Conservation (phyloP, 2,329 filamentous ascomycete species). For the Colletotrichum echinochloae region DNA sequence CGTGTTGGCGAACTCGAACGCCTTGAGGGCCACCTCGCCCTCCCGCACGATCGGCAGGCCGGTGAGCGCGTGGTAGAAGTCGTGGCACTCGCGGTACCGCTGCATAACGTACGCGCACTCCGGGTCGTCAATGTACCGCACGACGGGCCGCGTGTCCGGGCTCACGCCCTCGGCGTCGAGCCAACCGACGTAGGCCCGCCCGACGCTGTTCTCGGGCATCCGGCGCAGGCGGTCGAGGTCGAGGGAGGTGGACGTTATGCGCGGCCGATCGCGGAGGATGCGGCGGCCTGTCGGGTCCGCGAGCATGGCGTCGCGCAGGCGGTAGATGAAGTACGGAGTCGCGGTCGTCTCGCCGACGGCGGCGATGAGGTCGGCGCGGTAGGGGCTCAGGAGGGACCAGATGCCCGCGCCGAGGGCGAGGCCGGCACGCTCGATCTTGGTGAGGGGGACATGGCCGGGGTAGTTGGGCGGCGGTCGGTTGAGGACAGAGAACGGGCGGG, state of each 20-base stretch:
- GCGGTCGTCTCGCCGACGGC: conserved; percentile 94
- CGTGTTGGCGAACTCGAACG: conserved; percentile 97
- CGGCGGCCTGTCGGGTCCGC: conserved; percentile 83
- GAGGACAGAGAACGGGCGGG: conserved; percentile 77
- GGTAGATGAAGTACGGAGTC: conserved; percentile 93
- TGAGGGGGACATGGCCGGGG: conserved; percentile 91
- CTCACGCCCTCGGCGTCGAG: conserved; percentile 94
- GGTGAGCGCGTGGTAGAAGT: conserved; percentile 96
- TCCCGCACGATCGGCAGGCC: conserved; percentile 92
- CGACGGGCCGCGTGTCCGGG: conserved; percentile 84
- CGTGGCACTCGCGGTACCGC: conserved; percentile 95
- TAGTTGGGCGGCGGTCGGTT: conserved; percentile 90
- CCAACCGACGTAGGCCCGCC: conserved; percentile 87
- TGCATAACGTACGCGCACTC: conserved; percentile 99
- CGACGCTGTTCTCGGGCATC: conserved; percentile 80
- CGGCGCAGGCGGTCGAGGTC: conserved; percentile 76
- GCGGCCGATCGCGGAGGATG: conserved; percentile 89
- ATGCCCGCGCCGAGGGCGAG: conserved; percentile 75
- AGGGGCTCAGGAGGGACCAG: conserved; percentile 77
- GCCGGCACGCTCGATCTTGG: conserved; percentile 77
- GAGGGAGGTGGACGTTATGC: conserved; percentile 82
- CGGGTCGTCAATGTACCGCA: conserved; percentile 92
- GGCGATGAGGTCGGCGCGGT: conserved; percentile 91
- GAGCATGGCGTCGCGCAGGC: conserved; percentile 93
- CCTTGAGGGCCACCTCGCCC: conserved; percentile 96